Conservation (phyloP, 1,284 basidiomycete genomes). For the Moniliophthora roreri region DNA sequence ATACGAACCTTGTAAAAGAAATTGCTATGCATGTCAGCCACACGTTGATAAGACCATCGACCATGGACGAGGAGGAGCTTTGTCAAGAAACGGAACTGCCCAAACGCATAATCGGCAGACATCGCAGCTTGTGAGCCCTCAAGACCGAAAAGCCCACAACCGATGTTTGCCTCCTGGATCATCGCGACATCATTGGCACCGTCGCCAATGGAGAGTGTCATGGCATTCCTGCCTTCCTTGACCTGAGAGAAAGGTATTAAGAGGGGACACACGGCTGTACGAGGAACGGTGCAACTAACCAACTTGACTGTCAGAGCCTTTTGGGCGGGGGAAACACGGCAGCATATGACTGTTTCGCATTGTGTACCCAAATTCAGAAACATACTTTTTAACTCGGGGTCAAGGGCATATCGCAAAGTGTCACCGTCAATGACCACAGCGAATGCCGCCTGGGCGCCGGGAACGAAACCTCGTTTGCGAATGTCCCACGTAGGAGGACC, state of each 20-base stretch:
- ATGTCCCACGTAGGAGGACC: conserved; percentile 62
- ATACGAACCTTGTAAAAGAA: conserved; percentile 92
- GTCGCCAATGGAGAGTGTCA: conserved; percentile 97
- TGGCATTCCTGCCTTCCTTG: conserved; percentile 93
- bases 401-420: conserved; percentile 83
- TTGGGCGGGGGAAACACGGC: conserved; percentile 94
- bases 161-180: conserved; percentile 98
- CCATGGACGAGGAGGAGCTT: conserved; percentile 94
- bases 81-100: conserved; percentile 94
- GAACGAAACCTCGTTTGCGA: conserved; percentile 63
- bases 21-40: conserved; percentile 97
- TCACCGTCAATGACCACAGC: conserved; percentile 98
- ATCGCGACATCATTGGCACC: conserved; percentile 96
- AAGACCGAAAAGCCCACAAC: conserved; percentile 90
- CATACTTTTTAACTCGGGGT: conserved; percentile 75
- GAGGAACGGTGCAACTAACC: conserved; percentile 42
- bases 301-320: conserved; percentile 95
- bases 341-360: conserved; percentile 97
- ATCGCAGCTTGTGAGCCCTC: conserved; percentile 98
- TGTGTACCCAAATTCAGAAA: conserved; percentile 94
- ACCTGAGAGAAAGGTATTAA: conserved; percentile 48
- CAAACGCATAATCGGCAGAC: conserved; percentile 98
- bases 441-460: conserved; percentile 72
- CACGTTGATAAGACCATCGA: conserved; percentile 93
- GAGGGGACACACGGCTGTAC: conserved; percentile 2